A percentile compares a stretch with the other conserved stretches of the same genome.
These are phyloP conservation scores for Aspergillus latus DNA, from an alignment of 2,329 filamentous ascomycete genomes.

Conservation along the genomic window DNA sequence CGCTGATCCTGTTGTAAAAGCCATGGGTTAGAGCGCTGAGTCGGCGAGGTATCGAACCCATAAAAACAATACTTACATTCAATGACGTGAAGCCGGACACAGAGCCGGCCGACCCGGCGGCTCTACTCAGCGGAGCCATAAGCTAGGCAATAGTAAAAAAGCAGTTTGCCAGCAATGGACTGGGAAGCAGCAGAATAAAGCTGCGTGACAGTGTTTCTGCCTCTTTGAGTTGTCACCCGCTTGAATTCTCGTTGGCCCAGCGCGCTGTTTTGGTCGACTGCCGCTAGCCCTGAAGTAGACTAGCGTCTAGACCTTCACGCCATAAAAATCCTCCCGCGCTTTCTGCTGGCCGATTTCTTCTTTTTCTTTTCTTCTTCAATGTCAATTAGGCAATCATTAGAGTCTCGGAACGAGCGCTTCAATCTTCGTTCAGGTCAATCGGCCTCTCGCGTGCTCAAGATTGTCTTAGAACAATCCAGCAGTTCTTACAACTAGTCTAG, in stretches of 20 bases:
- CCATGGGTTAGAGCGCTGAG: conserved; percentile 17
- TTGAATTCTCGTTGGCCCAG: conserved; percentile 33
- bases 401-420: conserved; percentile 91
- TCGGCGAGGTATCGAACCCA: conserved; percentile 4
- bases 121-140: conserved; percentile 44
- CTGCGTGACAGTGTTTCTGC: conserved; percentile 22
- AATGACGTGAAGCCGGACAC: conserved; percentile 26
- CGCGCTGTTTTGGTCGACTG: conserved; percentile 22
- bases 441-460: conserved; percentile 97
- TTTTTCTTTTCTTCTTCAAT: conserved; percentile 54
- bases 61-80: conserved; percentile 26
- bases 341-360: conserved; percentile 38
- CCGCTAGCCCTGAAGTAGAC: conserved; percentile 31
- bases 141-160: conserved; percentile 1
- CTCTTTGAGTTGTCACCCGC: conserved; percentile 30
- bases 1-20: conserved; percentile 20
- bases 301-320: conserved; percentile 27
- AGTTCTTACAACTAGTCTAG: conserved; percentile 73
- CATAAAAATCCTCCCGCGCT: conserved; percentile 28
- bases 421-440: conserved; percentile 88
- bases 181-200: conserved; percentile 2
- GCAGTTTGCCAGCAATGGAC: conserved; percentile 3
- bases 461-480: conserved; percentile 79
- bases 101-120: conserved; percentile 28
- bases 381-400: conserved; percentile 88